These are phyloP conservation scores for Digitaria exilis DNA, from an alignment of 202 grass and related monocot species.

Conservation along the genomic window DNA sequence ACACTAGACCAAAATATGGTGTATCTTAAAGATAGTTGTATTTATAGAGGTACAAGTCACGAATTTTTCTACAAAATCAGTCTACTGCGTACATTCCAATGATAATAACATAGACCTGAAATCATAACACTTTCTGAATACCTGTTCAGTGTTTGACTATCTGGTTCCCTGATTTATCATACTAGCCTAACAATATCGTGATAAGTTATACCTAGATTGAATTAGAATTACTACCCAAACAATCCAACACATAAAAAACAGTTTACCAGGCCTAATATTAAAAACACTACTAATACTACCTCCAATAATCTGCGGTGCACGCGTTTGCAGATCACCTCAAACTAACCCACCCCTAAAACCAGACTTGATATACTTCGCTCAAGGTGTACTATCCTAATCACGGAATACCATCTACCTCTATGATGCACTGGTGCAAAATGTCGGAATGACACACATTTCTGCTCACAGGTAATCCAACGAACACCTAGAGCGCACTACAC, in stretches of 20 bases:
- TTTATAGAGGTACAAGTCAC: neutral
- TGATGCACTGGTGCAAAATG: neutral
- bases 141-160: neutral
- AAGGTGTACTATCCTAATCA: slow-evolving; percentile 16
- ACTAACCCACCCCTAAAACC: neutral
- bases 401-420: neutral
- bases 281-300: neutral
- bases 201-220: neutral
- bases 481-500: slow-evolving; percentile 39
- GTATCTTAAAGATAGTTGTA: neutral
- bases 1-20: neutral
- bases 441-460: neutral
- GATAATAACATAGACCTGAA: neutral
- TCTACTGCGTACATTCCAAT: neutral
- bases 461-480: slow-evolving; percentile 42
- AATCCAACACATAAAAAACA: neutral
- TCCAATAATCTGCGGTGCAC: neutral
- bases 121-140: neutral
- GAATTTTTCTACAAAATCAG: neutral
- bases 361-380: neutral
- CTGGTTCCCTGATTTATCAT: neutral
- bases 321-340: neutral
- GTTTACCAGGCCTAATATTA: neutral
- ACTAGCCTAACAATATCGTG: neutral
- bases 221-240: neutral